phyloP scores from a whole-genome alignment of 108 stramenopile genomes.

The Cylindrotheca closterium region DNA sequence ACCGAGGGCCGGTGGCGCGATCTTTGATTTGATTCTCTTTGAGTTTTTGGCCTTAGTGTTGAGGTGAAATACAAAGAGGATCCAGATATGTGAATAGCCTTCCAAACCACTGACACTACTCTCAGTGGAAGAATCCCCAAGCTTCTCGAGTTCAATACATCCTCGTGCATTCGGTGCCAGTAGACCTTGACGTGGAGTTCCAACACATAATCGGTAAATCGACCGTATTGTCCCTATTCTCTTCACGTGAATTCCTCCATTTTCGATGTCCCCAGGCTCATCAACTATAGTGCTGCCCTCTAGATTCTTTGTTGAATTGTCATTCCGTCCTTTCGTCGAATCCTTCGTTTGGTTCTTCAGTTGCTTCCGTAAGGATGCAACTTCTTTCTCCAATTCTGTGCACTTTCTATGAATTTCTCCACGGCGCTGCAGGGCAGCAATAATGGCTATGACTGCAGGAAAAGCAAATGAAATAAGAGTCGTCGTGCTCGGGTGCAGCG shows the following conservation, averaged over 20 bases:
- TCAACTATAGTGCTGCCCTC: no score
- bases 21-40: conserved; percentile 65
- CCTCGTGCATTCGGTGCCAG: conserved; percentile 79
- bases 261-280: no score
- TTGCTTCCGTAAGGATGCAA: not conserved
- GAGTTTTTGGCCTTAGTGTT: conserved; percentile 76
- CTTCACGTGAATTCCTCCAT: conserved; percentile 27
- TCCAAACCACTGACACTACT: conserved; percentile 60
- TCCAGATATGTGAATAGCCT: conserved; percentile 90
- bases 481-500: no score
- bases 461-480: no score
- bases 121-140: conserved; percentile 38
- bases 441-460: no score
- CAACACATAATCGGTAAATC: conserved; percentile 84
- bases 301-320: no score
- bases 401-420: no score
- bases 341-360: not conserved
- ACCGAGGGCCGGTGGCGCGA: conserved; percentile 81
- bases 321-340: no score
- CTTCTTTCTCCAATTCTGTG: not conserved
- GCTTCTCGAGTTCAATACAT: conserved; percentile 50
- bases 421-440: no score
- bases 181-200: conserved; percentile 89
- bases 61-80: conserved; percentile 95
- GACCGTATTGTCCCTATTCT: conserved; percentile 73